Evolutionary conservation across 257 asterid genomes (phyloP), one percentile per base, ranked within the genome.

Genomic region (Solanum sparsipilum): DNA sequence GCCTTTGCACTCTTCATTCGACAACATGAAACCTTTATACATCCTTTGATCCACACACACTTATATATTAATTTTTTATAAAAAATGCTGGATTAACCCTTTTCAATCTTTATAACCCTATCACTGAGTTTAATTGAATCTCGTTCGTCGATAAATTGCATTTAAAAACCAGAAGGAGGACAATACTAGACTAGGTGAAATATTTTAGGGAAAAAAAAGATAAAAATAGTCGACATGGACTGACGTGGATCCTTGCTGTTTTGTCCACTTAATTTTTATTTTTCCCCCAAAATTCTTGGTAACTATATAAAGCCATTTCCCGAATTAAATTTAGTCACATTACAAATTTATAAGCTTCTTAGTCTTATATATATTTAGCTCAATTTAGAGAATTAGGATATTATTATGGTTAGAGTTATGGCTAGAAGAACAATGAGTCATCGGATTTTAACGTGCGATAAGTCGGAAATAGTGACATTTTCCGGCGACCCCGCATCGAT

Each of bases 241-340:
- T 93, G 95, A 95, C 96, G 98, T 94, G 98, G 95, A 96, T 93
- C 98, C 96, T 74, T 89, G 93, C 91, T 94, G 96, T 93, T 65
- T 78, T 93, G 93, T 52, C 93, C 93, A 44, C 70, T 92, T 89
- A 92, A 0, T 7, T 16, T 78, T 10, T 25, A 4, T 1, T 82
- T 9, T 5, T 4, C 36, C 4, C 5, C 86, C 7, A 60, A 13
- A 9, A 34, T 11, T 9, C 16, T 7, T 27, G 60, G 72, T 60
- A 41, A 41, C 63, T 78, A 89, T 93, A 90, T 84, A 92, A 67
- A 72, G 67, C 60, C 89, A 20, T 6, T 35, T 88, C 91, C 39
- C 7, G 1, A 84, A 68, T n/a, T 27, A 81, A 81, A 44, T 25
- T 41, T 4, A 52, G 68, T 52, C 68, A 90, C 44, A 76, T 2